Conservation (phyloP, 345 rosid species). For the Chamaenerion angustifolium region DNA sequence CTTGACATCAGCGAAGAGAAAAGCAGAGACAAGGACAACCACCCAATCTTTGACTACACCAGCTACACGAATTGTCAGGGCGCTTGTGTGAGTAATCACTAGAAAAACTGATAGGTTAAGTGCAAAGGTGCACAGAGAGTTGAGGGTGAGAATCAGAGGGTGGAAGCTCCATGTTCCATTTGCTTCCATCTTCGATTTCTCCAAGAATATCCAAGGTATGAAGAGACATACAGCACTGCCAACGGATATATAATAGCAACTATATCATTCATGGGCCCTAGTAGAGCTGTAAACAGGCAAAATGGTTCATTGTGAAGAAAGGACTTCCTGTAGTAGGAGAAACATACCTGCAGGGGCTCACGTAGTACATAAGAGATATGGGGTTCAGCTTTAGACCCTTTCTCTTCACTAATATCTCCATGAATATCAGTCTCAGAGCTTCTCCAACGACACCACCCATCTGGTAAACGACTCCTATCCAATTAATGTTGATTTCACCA, state of each 20-base stretch:
- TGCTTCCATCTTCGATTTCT: conserved; percentile 81
- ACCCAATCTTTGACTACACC: conserved; percentile 99
- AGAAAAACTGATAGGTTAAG: conserved; percentile 95
- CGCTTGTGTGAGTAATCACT: conserved; percentile 94
- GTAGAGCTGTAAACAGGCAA: too few relatives aligned
- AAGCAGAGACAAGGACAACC: conserved; percentile 82
- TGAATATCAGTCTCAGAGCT: conserved; percentile 78
- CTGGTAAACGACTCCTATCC: conserved; percentile 97
- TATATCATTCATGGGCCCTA: too few relatives aligned
- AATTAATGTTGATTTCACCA: conserved; percentile 79
- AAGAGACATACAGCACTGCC: conserved; percentile 81
- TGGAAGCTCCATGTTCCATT: conserved; percentile 64
- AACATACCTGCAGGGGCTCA: conserved; percentile 94
- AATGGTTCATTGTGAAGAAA: too few relatives aligned
- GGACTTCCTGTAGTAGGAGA: neutral
- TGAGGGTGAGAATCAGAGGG: conserved; percentile 49
- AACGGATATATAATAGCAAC: conserved; percentile 2
- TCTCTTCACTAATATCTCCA: conserved; percentile 90
- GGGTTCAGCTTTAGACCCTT: conserved; percentile 92
- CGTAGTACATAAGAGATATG: conserved; percentile 80
- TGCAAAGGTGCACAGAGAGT: conserved; percentile 85
- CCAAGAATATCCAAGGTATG: conserved; percentile 89
- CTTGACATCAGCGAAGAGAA: conserved; percentile 83
- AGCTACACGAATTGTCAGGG: conserved; percentile 95
- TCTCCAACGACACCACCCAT: conserved; percentile 99